Base-by-base conservation (phyloP, 192 early-diverging fungal species). In the Backusella luteola region DNA sequence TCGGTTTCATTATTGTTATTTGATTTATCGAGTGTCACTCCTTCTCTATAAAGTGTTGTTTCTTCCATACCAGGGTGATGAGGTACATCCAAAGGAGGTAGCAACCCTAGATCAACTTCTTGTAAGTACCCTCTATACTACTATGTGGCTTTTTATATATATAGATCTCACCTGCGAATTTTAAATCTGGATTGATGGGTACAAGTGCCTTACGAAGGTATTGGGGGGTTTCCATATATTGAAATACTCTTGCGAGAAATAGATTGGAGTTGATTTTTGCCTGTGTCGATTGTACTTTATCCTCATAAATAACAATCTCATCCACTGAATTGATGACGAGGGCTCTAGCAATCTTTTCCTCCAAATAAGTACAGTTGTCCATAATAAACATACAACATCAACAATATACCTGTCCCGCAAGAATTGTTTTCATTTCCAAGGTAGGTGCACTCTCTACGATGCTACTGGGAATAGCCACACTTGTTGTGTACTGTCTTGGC, bases 191-290 rank as follows among this genome's bases (percentile, higher is more conserved):
- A 73, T 88, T 88, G 34, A 92, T 83, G n/a, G 92, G 92, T 77
- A 93, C 89, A 9, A 93, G 75, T 19, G 83, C 80, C 34, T 90
- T 91, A 21, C 92, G 86, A 36, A 93, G 78, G 76, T 93, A 89
- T 71, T 90, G 89, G 23, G 92, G 92, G 32, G 89, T 87, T 83
- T 93, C 92, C 63, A 91, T 84, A 68, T 90, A 91, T 76, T 91
- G 90, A 42, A 93, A 82, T 17, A 90, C 82, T 21, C 90, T 84
- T 7, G 90, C 90, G 73, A 93, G 79, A 71, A 93, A 93, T 49
- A 77, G 35, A 42, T 67, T 73, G 8, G 89, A 81, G 70, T 93
- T 87, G 9, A 82, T 71, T 52, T 84, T 86, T 21, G 83, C 77
- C 39, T 84, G 77, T 26, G 82, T 67, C 29, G 77, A 73, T 34